A percentile compares a stretch with the other conserved stretches of the same genome.
Conservation (phyloP, 2,329 filamentous ascomycete species). For the Nigrograna mackinnonii region DNA sequence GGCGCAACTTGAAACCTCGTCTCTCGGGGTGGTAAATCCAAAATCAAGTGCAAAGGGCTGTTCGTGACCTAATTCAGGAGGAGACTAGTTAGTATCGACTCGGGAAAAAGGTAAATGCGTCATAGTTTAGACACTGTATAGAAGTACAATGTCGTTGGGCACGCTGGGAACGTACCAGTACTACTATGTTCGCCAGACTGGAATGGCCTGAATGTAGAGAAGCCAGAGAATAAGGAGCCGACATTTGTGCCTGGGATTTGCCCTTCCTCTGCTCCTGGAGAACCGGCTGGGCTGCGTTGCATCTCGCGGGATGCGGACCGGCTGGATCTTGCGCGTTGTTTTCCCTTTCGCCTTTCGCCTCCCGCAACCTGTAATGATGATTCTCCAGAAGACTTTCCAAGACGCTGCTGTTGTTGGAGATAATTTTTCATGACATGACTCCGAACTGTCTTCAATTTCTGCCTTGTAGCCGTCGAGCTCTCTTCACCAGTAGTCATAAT, state of each 20-base stretch:
- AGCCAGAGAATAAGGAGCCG: conserved; percentile 8
- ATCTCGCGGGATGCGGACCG: conserved; percentile 14
- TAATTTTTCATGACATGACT: conserved; percentile 29
- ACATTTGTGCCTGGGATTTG: too few relatives aligned
- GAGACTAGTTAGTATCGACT: not conserved
- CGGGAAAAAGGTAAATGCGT: not conserved
- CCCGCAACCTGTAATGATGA: conserved; percentile 2
- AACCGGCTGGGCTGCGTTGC: not conserved
- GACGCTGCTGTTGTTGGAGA: conserved; percentile 18
- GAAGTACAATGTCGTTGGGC: not conserved
- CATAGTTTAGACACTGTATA: not conserved
- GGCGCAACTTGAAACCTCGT: conserved; percentile 13
- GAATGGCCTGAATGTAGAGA: conserved; percentile 5
- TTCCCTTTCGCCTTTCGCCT: conserved; percentile 12
- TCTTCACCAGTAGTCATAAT: conserved; percentile 22
- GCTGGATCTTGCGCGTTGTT: conserved; percentile 11
- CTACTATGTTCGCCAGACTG: too few relatives aligned
- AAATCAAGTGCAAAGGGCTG: conserved; percentile 15
- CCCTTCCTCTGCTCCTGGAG: conserved; percentile 1
- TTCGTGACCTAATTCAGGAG: too few relatives aligned
- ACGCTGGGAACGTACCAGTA: too few relatives aligned
- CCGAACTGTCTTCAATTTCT: conserved; percentile 23
- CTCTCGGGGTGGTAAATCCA: conserved; percentile 9
- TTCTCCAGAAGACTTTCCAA: conserved; percentile 3
- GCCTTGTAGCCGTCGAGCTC: conserved; percentile 12